Evolutionary conservation across 2,329 filamentous ascomycete genomes (phyloP), one percentile per base, ranked within the genome.

Genomic region (Dendrostoma leiphaemia): DNA sequence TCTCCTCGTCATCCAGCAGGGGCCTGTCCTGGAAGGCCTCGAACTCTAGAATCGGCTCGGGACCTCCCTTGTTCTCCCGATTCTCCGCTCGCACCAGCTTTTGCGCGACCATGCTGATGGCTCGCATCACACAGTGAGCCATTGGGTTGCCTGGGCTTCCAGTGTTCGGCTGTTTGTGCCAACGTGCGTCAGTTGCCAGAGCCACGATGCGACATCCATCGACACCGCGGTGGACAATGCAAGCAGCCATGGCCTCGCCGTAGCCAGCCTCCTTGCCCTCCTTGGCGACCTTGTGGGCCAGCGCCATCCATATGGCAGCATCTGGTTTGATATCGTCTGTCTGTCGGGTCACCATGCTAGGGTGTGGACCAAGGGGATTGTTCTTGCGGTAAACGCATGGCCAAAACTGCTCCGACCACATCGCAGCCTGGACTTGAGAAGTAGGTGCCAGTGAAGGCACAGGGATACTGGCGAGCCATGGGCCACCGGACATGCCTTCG

Each of bases 321-420:
- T 88, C 81, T 43, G 79, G 72, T 53, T 79, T 78, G 49, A 95
- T 82, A 57, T 90, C 85, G 12, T 85, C 81, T 35, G 87, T 86
- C 26, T 86, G 84, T 56, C 87, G 84, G 38, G 81, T 76, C 53
- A 93, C 83, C 66, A 89, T 82, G 64, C 85, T 84, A 58, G 90
- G 90, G 66, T 95, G 90, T 17, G 90, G 90, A 4, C 90, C 90
- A 56, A 92, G 89, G 2, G 90, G 90, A 65, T 94, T 94, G 61
- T 88, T 92, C 74, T 91, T 91, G 60, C 90, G 87, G 72, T 94
- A 95, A 46, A 92, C 83, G 1, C 86, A 88, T 12, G 90, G 90
- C 90, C 90, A 95, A 69, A 90, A 93, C 62, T 86, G 79, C 31
- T 81, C 76, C 24, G 84, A 87, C 89, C 89, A 94, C 66, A 83